Conservation (phyloP, 148 eudicot genomes). For the Selenicereus undatus region DNA sequence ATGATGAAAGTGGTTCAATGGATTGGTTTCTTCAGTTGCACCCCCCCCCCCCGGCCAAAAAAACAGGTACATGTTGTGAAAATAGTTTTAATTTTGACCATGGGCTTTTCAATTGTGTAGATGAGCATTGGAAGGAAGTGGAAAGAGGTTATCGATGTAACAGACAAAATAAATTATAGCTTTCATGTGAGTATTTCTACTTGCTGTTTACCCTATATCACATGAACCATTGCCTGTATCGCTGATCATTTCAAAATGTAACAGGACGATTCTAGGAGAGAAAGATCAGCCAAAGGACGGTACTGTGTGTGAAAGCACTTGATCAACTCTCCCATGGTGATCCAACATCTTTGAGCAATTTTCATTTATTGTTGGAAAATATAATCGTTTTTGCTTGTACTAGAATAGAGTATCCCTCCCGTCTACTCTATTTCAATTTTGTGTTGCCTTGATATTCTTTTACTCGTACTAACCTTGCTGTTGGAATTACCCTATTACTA, state of each 20-base stretch:
- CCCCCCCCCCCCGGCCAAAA: too few relatives aligned
- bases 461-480: neutral
- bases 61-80: too few relatives aligned
- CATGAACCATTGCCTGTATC: too few relatives aligned
- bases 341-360: neutral
- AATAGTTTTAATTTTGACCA: neutral
- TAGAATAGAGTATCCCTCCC: constrained; percentile 3
- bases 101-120: constrained; percentile 26
- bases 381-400: neutral
- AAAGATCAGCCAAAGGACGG: constrained; percentile 58
- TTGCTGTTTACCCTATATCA: neutral
- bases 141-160: constrained; percentile 70
- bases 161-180: constrained; percentile 61
- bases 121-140: constrained; percentile 93
- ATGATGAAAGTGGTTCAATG: neutral
- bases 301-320: constrained; percentile 44
- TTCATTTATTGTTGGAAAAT: neutral
- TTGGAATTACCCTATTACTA: neutral
- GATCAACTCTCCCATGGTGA: neutral
- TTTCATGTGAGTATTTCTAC: constrained; percentile 45
- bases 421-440: constrained; percentile 15
- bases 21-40: too few relatives aligned
- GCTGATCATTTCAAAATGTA: neutral
- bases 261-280: constrained; percentile 69
- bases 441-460: constrained; percentile 4